Base-by-base conservation (phyloP, 352 stramenopile species). In the Pseudoperonospora humuli region DNA sequence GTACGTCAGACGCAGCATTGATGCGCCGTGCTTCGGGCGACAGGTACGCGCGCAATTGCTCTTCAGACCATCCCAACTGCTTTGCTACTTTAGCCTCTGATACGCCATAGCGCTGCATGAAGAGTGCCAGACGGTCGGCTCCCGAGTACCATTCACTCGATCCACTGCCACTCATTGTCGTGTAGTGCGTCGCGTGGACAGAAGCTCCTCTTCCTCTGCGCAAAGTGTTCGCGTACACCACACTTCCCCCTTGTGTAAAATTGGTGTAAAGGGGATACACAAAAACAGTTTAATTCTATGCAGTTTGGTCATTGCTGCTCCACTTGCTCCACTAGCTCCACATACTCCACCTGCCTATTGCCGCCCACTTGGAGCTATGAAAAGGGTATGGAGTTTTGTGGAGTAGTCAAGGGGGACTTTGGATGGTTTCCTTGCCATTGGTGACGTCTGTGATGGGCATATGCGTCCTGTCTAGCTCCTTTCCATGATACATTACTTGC, bases 61-160 rank as follows among this genome's bases (percentile, higher is more conserved):
- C 72, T 14, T 52, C 10, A 2, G 57, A 31, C 74, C 77, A 89
- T 25, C 61, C 55, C 24, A 89, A 41, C 52, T 84, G 67, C 41
- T 40, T 54, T 15, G 72, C 67, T 25, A 86, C 54, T 18, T 61
- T 64, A 3, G 72, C 64, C 8, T 64, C 41, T 0, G 61, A 14
- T 20, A 89, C 49, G 32, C 28, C 50, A 57, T 80, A 75, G 41
- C 72, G 70, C 44, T 72, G 56, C 54, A 89, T 75, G 34, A 89
- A 76, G 21, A 64, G 60, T 45, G 53, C 64, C 35, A 89, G 70
- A 32, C 72, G 70, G 26, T 82, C 70, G 25, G 74, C 67, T 21
- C 60, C 50, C 21, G 70, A 71, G 41, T 54, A 57, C 41, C 45
- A 58, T 5, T 54, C 58, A 32, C 45, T 45, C 35, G 43, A 57